Conservation (phyloP, 768 basidiomycete genomes). For the Collybiopsis confluens region DNA sequence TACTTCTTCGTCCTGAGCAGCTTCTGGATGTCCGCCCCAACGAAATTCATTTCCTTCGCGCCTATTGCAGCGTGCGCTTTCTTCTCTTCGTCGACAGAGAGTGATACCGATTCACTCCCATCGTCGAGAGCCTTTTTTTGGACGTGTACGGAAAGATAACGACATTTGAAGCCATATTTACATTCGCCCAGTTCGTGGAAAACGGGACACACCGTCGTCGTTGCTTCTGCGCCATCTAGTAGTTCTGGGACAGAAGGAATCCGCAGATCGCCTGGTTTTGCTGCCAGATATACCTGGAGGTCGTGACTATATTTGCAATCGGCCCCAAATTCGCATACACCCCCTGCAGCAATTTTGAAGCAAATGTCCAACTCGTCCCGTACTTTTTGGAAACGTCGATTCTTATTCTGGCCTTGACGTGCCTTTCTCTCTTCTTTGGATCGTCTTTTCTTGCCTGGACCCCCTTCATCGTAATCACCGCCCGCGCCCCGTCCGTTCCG, state of each 20-base stretch:
- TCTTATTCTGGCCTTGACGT: slow-evolving; percentile 79
- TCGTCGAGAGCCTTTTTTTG: slow-evolving; percentile 21
- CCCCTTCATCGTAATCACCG: slow-evolving; percentile 17
- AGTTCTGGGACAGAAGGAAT: slow-evolving; percentile 47
- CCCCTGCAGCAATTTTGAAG: slow-evolving; percentile 70
- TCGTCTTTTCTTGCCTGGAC: slow-evolving; percentile 29
- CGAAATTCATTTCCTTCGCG: slow-evolving; percentile 66
- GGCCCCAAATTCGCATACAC: slow-evolving; percentile 64
- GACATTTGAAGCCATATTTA: slow-evolving; percentile 85
- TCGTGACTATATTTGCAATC: slow-evolving; percentile 77
- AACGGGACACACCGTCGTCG: slow-evolving; percentile 51
- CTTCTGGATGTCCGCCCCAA: slow-evolving; percentile 54
- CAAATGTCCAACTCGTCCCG: slow-evolving; percentile 82
- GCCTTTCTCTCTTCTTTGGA: slow-evolving; percentile 70
- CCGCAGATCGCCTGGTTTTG: slow-evolving; percentile 70
- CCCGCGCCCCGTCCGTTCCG: slow-evolving; percentile 18
- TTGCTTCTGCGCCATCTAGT: slow-evolving; percentile 42
- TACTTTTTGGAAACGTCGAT: slow-evolving; percentile 70
- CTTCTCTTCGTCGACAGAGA: slow-evolving; percentile 56
- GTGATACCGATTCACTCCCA: slow-evolving; percentile 37
- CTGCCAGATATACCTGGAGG: slow-evolving; percentile 65
- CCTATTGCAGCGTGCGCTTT: slow-evolving; percentile 42
- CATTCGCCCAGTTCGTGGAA: slow-evolving; percentile 71
- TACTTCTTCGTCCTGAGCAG: slow-evolving; percentile 70
- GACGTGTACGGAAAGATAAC: slow-evolving; percentile 82